Evolutionary conservation across 1,284 basidiomycete genomes (phyloP), one percentile per base, ranked within the genome.

Genomic region (Trichosporon sp.): DNA sequence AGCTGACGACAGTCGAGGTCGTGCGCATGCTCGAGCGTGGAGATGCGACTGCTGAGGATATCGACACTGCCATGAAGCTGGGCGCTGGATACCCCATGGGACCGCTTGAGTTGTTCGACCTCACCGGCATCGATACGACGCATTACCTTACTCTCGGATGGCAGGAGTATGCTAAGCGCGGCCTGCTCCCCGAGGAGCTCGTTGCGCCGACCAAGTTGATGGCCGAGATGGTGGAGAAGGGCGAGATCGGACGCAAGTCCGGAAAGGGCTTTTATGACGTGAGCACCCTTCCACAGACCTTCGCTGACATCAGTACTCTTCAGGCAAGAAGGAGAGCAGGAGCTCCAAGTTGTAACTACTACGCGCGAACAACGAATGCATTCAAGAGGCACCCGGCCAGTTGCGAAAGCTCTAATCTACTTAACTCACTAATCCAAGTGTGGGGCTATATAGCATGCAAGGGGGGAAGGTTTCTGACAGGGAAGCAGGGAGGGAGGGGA

Each of bases 11-110:
- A 84, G 85, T 88, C 71, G 88, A 89, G 78, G 86, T 87, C 0
- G 86, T 88, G 65, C 80, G 87, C 40, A 87, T 88, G 84, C 83
- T 88, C 21, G 88, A 89, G 78, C 84, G 88, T 40, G 87, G 87
- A 1, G 88, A 88, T 67, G 88, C 88, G 0, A 85, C 86, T 1
- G 79, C 86, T 2, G 84, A 87, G 78, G 88, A 89, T 78, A 85
- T 88, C 69, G 88, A 89, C 78, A 85, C 83, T 16, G 88, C 88
- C 16, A 89, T 89, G 88, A 87, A 87, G 79, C 84, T 88, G 14
- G 88, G 88, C 14, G 87, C 87, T 1, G 87, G 88, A 4, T 82
- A 84, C 74, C 83, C 81, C 81, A 71, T 80, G 82, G 78, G 65
- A 73, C 87, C 87, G 6, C 85, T 88, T 74, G 86, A 88, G 78